Evolutionary conservation across 352 stramenopile species (phyloP), one percentile per base, ranked within the genome.

Genomic region (Phytophthora cryptogea): DNA sequence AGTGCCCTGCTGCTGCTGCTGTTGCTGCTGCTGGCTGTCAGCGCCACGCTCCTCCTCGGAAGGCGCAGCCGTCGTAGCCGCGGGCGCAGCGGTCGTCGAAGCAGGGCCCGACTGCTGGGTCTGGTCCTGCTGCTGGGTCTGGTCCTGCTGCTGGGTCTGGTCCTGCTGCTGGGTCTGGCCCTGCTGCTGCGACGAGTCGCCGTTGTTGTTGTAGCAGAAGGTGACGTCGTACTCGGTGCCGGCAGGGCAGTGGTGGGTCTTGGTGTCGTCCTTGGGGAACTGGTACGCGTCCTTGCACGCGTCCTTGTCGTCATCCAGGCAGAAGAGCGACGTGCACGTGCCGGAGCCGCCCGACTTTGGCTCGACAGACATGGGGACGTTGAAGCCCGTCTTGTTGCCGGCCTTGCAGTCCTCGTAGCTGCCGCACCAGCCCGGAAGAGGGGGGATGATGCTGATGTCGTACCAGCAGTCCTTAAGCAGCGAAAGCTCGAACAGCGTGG

Each of bases 361-460:
- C n/a, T 26, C 10, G 5, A 89, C 70, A 4, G 57, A 60, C n/a
- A 89, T 58, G 20, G 79, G 61, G 16, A 86, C 67, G 47, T 89
- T 89, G 59, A 76, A 89, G n/a, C 79, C 79, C 31, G 44, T 73
- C 42, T 71, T 76, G 44, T 43, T 42, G n/a, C 54, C 67, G 8
- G 7, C 49, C 45, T 72, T 72, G 68, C 79, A 89, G 4, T 61
- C 57, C 13, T 65, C 58, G 42, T 69, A 74, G 55, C 65, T 77
- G 5, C 1, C 4, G 55, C 74, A 83, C 11, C 37, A 60, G 31
- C 56, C 68, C 10, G 71, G 57, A 26, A 58, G 20, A 3, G 76
- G 76, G 5, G 77, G 75, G 58, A 91, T 88, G 54, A 76, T 76
- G 54, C 79, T 87, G 28, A 90, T 69, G 49, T 90, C 81, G 55